Evolutionary conservation across 176 grass and related monocot species (phyloP).

Genomic region (Oryza glaberrima): DNA sequence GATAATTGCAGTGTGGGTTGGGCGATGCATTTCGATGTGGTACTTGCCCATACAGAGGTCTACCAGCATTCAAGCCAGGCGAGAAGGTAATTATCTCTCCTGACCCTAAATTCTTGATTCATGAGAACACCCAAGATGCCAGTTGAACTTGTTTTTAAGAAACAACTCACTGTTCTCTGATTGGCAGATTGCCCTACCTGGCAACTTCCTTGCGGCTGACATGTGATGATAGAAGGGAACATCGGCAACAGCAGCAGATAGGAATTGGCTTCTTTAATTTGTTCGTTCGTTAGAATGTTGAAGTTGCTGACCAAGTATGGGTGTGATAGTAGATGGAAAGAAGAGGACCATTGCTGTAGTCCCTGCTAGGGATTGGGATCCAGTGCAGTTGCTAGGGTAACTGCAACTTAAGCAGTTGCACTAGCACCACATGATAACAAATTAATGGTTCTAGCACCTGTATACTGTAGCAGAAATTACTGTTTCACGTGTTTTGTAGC

Average conservation of each 20-base stretch:
- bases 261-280: conserved; percentile 9
- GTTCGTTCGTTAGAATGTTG: conserved; percentile 20
- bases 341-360: neutral
- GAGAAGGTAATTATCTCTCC: conserved; percentile 66
- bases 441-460: too few species aligned
- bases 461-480: too few species aligned
- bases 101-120: neutral
- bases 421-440: too few species aligned
- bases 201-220: conserved; percentile 67
- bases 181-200: conserved; percentile 57
- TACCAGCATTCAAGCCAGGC: conserved; percentile 78
- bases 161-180: neutral
- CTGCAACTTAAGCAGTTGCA: too few species aligned
- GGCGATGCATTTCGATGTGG: conserved; percentile 89
- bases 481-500: too few species aligned
- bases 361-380: neutral
- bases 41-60: conserved; percentile 88
- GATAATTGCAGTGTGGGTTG: conserved; percentile 77
- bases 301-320: neutral
- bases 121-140: neutral
- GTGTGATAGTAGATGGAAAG: neutral
- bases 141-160: neutral
- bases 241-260: neutral
- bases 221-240: conserved; percentile 40
- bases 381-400: too few species aligned